A percentile compares a stretch with the other conserved stretches of the same genome.
Evolutionary conservation across 768 basidiomycete genomes (phyloP).

Genomic region (Tephrocybe sp.): DNA sequence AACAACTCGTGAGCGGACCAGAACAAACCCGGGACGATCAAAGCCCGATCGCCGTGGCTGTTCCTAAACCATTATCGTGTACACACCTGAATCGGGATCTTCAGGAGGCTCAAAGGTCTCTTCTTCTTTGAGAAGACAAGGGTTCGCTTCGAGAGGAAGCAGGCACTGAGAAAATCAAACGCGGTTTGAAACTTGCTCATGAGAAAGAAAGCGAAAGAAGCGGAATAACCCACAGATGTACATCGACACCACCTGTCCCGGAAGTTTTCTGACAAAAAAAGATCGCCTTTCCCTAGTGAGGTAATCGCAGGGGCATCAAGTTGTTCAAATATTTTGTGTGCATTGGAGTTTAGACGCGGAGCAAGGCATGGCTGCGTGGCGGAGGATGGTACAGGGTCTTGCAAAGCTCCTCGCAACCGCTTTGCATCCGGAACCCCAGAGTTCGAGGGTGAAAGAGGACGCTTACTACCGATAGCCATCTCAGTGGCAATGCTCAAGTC

Average conservation of each 20-base stretch:
- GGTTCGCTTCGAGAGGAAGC: constrained; percentile 47
- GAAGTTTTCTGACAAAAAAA: constrained; percentile 75
- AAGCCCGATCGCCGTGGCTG: constrained; percentile 8
- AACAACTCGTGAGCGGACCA: constrained; percentile 6
- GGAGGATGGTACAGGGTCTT: constrained; percentile 17
- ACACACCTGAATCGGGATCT: constrained; percentile 78
- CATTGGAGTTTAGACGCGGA: constrained; percentile 47
- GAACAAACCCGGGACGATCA: constrained; percentile 13
- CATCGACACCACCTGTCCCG: constrained; percentile 83
- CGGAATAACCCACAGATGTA: constrained; percentile 41
- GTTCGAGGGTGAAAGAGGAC: constrained; percentile 43
- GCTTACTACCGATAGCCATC: constrained; percentile 42
- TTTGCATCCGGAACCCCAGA: constrained; percentile 37
- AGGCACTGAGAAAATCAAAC: constrained; percentile 53
- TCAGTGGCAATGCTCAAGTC: constrained; percentile 17
- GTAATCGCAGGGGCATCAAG: constrained; percentile 20
- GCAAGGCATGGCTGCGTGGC: constrained; percentile 46
- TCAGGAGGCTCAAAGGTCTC: constrained; percentile 85
- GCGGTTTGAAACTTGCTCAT: constrained; percentile 6
- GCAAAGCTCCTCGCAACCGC: constrained; percentile 29
- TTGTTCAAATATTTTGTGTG: constrained; percentile 44
- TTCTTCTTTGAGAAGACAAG: constrained; percentile 73
- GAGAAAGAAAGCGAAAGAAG: constrained; percentile 2
- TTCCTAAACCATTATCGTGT: constrained; percentile 2
- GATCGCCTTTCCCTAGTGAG: constrained; percentile 60